Percentiles rank a stretch among this genome's conserved stretches.
phyloP scores from a whole-genome alignment of 495 filamentous ascomycete genomes.

The Cercophora sp. region DNA sequence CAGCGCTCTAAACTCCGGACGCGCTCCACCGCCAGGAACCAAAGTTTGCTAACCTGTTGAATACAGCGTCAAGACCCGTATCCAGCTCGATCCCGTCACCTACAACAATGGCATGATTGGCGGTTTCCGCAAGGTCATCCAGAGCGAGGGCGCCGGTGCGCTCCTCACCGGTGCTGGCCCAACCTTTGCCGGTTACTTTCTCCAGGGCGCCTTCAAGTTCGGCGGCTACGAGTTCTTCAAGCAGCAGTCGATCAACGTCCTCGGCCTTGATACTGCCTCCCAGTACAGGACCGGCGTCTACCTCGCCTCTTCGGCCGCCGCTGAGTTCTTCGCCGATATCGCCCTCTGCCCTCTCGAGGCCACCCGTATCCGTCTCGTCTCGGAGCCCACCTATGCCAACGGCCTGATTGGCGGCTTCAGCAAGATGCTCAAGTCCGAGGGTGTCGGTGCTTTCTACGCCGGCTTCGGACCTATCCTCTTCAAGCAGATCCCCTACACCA shows the following conservation, averaged over 20 bases:
- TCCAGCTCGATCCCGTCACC: conserved; percentile 84
- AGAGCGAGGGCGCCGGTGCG: conserved; percentile 81
- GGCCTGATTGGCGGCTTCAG: conserved; percentile 77
- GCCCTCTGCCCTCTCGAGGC: conserved; percentile 92
- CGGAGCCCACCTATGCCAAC: conserved; percentile 78
- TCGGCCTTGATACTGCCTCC: conserved; percentile 74
- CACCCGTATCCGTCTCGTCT: conserved; percentile 92
- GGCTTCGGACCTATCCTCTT: conserved; percentile 91
- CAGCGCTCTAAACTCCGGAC: conserved; percentile 2
- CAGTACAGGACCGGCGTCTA: conserved; percentile 88
- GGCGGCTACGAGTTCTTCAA: conserved; percentile 96
- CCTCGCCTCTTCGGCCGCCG: conserved; percentile 75
- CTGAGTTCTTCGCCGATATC: conserved; percentile 93
- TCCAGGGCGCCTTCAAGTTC: conserved; percentile 93
- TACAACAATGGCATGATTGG: conserved; percentile 90
- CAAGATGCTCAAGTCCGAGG: conserved; percentile 83
- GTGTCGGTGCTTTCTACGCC: conserved; percentile 87
- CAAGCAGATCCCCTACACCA: conserved; percentile 99
- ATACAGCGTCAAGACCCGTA: conserved; percentile 85
- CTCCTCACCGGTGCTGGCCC: conserved; percentile 84
- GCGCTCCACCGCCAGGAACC: too few species aligned
- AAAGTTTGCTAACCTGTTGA: conserved; percentile 19
- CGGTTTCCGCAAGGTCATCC: conserved; percentile 78
- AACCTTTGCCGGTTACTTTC: conserved; percentile 88
- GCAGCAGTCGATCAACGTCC: conserved; percentile 79